Evolutionary conservation across 2,329 filamentous ascomycete species (phyloP).

Genomic region (Beauveria sp.): DNA sequence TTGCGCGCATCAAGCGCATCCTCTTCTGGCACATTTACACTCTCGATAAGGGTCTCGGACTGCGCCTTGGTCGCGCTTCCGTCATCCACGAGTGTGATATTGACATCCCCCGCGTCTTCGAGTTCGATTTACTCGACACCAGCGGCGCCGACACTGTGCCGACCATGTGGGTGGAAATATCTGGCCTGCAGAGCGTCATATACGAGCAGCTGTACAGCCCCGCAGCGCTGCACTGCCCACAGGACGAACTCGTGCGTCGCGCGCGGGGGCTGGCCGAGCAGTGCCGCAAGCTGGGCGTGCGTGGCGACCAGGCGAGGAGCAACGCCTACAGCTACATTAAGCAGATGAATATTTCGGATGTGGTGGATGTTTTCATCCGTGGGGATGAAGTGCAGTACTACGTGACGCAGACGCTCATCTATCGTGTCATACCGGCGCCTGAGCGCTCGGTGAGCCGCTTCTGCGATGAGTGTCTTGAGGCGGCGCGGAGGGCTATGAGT

Average conservation of each 20-base stretch:
- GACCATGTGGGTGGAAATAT: slow-evolving; percentile 46
- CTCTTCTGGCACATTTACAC: slow-evolving; percentile 47
- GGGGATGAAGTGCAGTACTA: slow-evolving; percentile 41
- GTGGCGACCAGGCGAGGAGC: slow-evolving; percentile 27
- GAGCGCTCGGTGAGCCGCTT: slow-evolving; percentile 36
- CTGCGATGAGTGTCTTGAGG: slow-evolving; percentile 39
- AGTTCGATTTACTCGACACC: slow-evolving; percentile 33
- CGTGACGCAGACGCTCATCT: slow-evolving; percentile 42
- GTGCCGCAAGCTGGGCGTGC: slow-evolving; percentile 28
- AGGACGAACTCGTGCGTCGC: slow-evolving; percentile 30
- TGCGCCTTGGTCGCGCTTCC: slow-evolving; percentile 51
- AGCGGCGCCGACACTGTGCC: slow-evolving; percentile 32
- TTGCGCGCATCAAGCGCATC: slow-evolving; percentile 29
- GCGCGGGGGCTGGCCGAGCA: slow-evolving; percentile 32
- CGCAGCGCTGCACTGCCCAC: slow-evolving; percentile 32
- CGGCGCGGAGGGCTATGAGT: slow-evolving; percentile 40
- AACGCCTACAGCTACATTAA: slow-evolving; percentile 29
- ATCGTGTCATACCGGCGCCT: slow-evolving; percentile 42
- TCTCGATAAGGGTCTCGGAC: slow-evolving; percentile 49
- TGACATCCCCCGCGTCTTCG: slow-evolving; percentile 35
- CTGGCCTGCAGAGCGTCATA: slow-evolving; percentile 49
- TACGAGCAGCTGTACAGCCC: slow-evolving; percentile 50
- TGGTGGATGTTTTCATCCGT: slow-evolving; percentile 36
- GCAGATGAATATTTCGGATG: slow-evolving; percentile 29
- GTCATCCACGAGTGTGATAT: slow-evolving; percentile 54